Base-by-base conservation (phyloP, 1,139 yeast genomes). In the Sugiyamaella japonica region DNA sequence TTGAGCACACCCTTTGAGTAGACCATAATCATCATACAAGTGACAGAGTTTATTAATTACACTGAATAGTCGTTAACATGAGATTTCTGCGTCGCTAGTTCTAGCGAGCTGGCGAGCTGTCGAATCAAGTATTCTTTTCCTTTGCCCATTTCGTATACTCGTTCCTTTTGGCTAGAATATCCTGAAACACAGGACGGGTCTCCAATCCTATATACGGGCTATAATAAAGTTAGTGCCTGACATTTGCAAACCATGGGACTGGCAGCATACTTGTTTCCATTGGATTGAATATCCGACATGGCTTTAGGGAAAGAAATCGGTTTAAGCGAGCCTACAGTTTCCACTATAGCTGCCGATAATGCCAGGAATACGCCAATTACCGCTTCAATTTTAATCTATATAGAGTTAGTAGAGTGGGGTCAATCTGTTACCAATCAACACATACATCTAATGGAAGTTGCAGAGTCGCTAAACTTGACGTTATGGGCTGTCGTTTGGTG, bases 101-200 rank as follows among this genome's bases (percentile, higher is more conserved):
- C 25, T 3, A 6, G 25, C 6, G 25, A 34, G 25, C 25, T 3
- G 25, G 25, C 6, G 25, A 34, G 16, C 3, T n/a, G 16, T 13
- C 16, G 38, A 10, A n/a, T 34, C 38, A 32, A 23, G 42, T 6
- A 28, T 28, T 45, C 41, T 45, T 45, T 32, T 45, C 34, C 29
- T 45, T 45, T 7, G 34, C 52, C 72, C 73, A 71, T n/a, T 61
- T 57, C 9, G 61, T 41, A 52, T 57, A 70, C 43, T 63, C 68
- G 50, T 62, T 53, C 28, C 74, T 56, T 41, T 66, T 63, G 7
- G 63, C 61, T 3, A 55, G 50, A 13, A 71, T 53, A 57, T 71
- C 69, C 52, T 63, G 65, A 56, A 71, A 71, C 15, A 64, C 61
- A 1, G 74, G 70, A 32, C 75, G 55, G n/a, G 64, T 62, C 50